Conservation (phyloP, 2,329 filamentous ascomycete species). For the Pseudogymnoascus sp. region DNA sequence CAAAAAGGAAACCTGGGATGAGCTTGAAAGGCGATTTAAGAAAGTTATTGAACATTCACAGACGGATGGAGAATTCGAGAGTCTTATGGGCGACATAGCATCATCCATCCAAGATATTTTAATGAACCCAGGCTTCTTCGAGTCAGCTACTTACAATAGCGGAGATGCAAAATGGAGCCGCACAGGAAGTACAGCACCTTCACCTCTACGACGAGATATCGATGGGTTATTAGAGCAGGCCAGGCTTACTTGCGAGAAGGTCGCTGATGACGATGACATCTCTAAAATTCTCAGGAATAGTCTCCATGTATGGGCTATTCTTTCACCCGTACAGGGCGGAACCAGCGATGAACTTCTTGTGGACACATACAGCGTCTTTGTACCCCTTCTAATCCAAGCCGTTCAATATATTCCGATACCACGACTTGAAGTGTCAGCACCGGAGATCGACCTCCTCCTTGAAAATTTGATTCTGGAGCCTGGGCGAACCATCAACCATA, state of each 20-base stretch:
- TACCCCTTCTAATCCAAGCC: slow-evolving; percentile 68
- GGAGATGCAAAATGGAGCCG: neutral
- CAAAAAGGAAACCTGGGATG: slow-evolving; percentile 66
- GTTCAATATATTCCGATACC: slow-evolving; percentile 88
- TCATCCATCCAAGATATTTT: slow-evolving; percentile 73
- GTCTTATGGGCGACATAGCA: slow-evolving; percentile 65
- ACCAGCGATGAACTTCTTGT: slow-evolving; percentile 66
- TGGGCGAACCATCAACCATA: slow-evolving; percentile 73
- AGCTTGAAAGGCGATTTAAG: slow-evolving; percentile 61
- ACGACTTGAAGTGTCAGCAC: slow-evolving; percentile 77
- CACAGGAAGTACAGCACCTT: slow-evolving; percentile 48
- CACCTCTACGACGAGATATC: slow-evolving; percentile 64
- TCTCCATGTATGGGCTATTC: slow-evolving; percentile 59
- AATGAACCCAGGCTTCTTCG: slow-evolving; percentile 80
- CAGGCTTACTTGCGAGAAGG: slow-evolving; percentile 60
- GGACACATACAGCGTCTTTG: slow-evolving; percentile 72
- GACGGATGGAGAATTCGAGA: slow-evolving; percentile 76
- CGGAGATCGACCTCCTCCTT: slow-evolving; percentile 75
- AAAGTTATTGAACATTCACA: slow-evolving; percentile 66
- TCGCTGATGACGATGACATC: slow-evolving; percentile 66
- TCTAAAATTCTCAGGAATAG: slow-evolving; percentile 61
- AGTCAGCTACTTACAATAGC: slow-evolving; percentile 46
- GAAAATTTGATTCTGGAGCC: slow-evolving; percentile 91
- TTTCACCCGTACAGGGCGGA: slow-evolving; percentile 59
- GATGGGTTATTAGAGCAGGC: slow-evolving; percentile 65